Percentiles rank a stretch among this genome's conserved stretches.
Conservation (phyloP, 192 early-diverging fungal species). For the Dispira simplex region DNA sequence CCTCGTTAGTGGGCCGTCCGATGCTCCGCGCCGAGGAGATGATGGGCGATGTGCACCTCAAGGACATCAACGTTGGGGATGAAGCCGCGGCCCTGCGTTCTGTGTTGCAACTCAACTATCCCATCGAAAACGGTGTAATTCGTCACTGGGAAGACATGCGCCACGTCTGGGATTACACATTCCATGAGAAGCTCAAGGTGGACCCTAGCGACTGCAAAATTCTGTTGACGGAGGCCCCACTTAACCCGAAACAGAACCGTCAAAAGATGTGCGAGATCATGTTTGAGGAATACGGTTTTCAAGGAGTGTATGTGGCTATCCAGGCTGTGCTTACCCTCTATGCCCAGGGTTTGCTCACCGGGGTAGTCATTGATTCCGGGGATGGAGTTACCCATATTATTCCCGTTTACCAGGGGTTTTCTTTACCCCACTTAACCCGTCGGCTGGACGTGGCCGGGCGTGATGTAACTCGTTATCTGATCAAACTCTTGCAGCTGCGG, state of each 20-base stretch:
- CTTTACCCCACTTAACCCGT: slow-evolving; percentile 74
- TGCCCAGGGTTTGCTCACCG: slow-evolving; percentile 94
- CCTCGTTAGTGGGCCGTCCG: slow-evolving; percentile 95
- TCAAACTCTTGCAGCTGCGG: slow-evolving; percentile 84
- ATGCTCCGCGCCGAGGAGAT: slow-evolving; percentile 93
- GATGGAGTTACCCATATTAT: slow-evolving; percentile 99
- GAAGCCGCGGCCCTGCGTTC: slow-evolving; percentile 80
- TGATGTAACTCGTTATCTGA: slow-evolving; percentile 90
- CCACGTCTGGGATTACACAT: slow-evolving; percentile 98
- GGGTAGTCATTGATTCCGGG: slow-evolving; percentile 96
- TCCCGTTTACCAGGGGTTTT: slow-evolving; percentile 93
- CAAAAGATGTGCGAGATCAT: slow-evolving; percentile 87
- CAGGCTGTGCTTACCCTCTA: slow-evolving; percentile 96
- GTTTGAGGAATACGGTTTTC: slow-evolving; percentile 96
- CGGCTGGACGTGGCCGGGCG: slow-evolving; percentile 93
- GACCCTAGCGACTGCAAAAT: slow-evolving; percentile 84
- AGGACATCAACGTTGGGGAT: slow-evolving; percentile 97
- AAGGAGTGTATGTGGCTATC: slow-evolving; percentile 85
- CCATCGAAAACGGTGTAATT: slow-evolving; percentile 98
- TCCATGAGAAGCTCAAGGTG: slow-evolving; percentile 78
- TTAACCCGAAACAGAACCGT: slow-evolving; percentile 87
- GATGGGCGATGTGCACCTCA: slow-evolving; percentile 33
- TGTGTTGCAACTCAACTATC: slow-evolving; percentile 91
- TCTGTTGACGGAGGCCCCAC: slow-evolving; percentile 89
- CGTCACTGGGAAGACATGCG: slow-evolving; percentile 96